Base-by-base conservation (phyloP, 2,329 filamentous ascomycete genomes). In the Cladophialophora psammophila region DNA sequence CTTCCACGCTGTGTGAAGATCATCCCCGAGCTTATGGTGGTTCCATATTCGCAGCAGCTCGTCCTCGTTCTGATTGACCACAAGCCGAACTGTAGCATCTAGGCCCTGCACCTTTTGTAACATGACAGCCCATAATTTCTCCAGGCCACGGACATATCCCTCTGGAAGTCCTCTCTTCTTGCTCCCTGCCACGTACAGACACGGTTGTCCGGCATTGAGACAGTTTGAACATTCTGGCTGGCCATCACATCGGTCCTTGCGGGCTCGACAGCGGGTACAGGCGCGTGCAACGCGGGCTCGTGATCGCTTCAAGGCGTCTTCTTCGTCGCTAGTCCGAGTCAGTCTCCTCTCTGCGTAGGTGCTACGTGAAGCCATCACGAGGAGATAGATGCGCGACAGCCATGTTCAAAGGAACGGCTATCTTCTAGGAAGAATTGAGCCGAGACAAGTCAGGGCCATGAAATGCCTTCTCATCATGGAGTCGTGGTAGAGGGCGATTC, bases 91-190 rank as follows among this genome's bases (percentile, higher is more conserved):
- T 35, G 74, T 77, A 26, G 80, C 79, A 65, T 82, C 80, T 42
- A 82, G 76, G 5, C 80, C 80, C 36, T 80, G 77, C 57, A 82
- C 78, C 42, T 81, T 82, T 67, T 77, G 79, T 45, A 81, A 75
- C 7, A 79, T 77, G 32, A 82, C 69, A 6, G 80, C 80, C 79
- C 79, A 82, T 36, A 82, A 74, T 69, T 82, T 82, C 71, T 82
- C 80, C 61, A 82, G 63, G 3, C 80, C 80, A 20, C 80, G 79
- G 36, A 82, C 80, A 73, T 82, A 82, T 42, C 80, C 80, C 69
- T 82, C 80, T 1, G 80, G 80, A 15, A 82, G 71, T 18, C 80
- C 80, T 60, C 80, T 77, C 70, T 82, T 82, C 72, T 81, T 82
- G 56, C 76, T 79, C 63, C 77, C 76, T 12, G 80, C 78, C 60